These are phyloP conservation scores for Epichloe aotearoae DNA, from an alignment of 2,329 filamentous ascomycete species.

Conservation along the genomic window DNA sequence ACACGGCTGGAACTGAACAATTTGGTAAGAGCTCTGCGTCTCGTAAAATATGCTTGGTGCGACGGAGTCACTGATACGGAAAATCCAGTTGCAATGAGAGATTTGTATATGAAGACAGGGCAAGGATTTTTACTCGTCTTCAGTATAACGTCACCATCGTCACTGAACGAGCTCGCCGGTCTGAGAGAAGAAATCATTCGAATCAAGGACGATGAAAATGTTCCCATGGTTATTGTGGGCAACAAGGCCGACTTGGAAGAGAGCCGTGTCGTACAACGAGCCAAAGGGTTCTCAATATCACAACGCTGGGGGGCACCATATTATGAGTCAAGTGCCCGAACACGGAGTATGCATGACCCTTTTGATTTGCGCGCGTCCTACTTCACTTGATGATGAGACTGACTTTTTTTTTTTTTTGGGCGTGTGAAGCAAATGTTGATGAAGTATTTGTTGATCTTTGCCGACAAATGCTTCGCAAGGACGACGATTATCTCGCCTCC, in stretches of 20 bases:
- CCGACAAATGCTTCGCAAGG: constrained; percentile 67
- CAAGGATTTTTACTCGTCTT: constrained; percentile 88
- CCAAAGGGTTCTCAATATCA: constrained; percentile 71
- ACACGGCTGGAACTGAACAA: constrained; percentile 84
- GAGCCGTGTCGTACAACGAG: constrained; percentile 63
- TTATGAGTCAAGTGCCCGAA: constrained; percentile 77
- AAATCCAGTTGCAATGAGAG: constrained; percentile 48
- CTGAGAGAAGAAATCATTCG: constrained; percentile 81
- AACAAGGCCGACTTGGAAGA: constrained; percentile 89
- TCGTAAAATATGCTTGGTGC: background rate
- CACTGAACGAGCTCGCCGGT: constrained; percentile 67
- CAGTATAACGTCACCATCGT: constrained; percentile 75
- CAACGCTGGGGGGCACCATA: constrained; percentile 84
- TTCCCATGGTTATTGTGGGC: constrained; percentile 80
- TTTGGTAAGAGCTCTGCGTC: constrained; percentile 51
- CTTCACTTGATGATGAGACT: background rate
- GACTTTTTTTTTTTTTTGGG: background rate
- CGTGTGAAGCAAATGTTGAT: constrained; percentile 60
- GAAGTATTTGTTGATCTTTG: constrained; percentile 81
- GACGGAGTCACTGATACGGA: background rate
- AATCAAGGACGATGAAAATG: constrained; percentile 76
- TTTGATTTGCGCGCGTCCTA: background rate
- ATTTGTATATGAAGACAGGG: constrained; percentile 86
- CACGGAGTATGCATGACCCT: constrained; percentile 37
- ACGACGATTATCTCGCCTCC: constrained; percentile 33